Conservation (phyloP, 306 rosid species). For the Luffa acutangula region DNA sequence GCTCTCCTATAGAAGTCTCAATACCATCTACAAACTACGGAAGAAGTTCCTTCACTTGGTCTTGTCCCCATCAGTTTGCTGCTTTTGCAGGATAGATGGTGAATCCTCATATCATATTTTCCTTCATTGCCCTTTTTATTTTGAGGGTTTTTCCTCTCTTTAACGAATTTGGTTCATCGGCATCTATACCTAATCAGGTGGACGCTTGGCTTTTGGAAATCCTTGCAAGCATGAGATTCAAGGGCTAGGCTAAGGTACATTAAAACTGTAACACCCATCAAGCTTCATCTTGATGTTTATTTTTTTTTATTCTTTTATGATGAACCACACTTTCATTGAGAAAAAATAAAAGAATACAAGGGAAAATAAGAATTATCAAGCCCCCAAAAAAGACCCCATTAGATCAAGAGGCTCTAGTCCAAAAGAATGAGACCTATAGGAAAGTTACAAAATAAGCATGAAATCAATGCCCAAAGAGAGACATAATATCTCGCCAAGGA, state of each 20-base stretch:
- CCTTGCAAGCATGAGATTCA: neutral
- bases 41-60: neutral
- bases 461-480: too few species aligned
- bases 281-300: too few species aligned
- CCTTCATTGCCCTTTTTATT: neutral
- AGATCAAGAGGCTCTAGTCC: too few species aligned
- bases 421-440: too few species aligned
- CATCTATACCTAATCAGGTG: neutral
- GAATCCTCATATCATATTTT: neutral
- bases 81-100: neutral
- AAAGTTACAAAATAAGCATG: too few species aligned
- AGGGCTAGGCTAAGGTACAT: neutral
- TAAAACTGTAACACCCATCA: neutral
- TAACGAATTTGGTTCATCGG: neutral
- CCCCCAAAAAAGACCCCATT: too few species aligned
- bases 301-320: too few species aligned
- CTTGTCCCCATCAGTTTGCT: neutral
- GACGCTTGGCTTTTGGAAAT: neutral
- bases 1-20: neutral
- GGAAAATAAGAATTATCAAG: too few species aligned
- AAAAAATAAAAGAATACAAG: too few species aligned
- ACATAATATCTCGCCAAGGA: too few species aligned
- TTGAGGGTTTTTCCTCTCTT: neutral
- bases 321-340: too few species aligned
- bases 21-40: neutral